Percentiles rank a stretch among this genome's conserved stretches.
Conservation (phyloP, 2,329 filamentous ascomycete genomes). For the Aureobasidium sp. region DNA sequence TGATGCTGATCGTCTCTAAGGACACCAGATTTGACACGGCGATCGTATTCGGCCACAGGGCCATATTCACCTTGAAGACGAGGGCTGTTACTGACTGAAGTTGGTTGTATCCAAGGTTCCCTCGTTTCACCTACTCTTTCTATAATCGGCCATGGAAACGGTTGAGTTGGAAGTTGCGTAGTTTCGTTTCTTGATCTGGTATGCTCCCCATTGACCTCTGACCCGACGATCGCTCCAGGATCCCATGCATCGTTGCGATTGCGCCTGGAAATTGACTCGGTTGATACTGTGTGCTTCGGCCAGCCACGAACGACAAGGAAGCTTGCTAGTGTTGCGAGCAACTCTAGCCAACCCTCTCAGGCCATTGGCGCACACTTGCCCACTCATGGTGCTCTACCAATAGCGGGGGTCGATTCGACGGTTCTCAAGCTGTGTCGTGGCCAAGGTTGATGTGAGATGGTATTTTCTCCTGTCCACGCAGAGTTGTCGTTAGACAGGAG, state of each 20-base stretch:
- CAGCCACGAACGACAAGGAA: background rate
- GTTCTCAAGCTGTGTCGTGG: background rate
- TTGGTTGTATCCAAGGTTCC: background rate
- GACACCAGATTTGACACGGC: conserved; percentile 64
- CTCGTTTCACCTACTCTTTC: conserved; percentile 19
- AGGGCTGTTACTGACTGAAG: conserved; percentile 3
- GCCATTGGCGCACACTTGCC: background rate
- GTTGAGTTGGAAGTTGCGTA: conserved; percentile 17
- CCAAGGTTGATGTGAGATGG: background rate
- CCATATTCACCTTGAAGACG: conserved; percentile 38
- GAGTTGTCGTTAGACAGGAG: background rate
- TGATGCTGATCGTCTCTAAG: conserved; percentile 88
- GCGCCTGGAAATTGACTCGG: background rate
- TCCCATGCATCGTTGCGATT: conserved; percentile 7
- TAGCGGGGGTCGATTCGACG: background rate
- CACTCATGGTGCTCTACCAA: conserved; percentile 9
- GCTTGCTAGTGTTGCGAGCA: background rate
- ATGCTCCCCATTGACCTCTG: conserved; percentile 2
- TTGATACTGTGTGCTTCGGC: background rate
- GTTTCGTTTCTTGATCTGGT: background rate
- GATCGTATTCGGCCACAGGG: conserved; percentile 83
- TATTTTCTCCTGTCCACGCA: background rate
- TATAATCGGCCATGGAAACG: conserved; percentile 27
- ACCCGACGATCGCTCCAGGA: conserved; percentile 10
- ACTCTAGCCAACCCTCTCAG: background rate